Evolutionary conservation across 73 alveolate species (phyloP).

Genomic region (Stentor roeselii): DNA sequence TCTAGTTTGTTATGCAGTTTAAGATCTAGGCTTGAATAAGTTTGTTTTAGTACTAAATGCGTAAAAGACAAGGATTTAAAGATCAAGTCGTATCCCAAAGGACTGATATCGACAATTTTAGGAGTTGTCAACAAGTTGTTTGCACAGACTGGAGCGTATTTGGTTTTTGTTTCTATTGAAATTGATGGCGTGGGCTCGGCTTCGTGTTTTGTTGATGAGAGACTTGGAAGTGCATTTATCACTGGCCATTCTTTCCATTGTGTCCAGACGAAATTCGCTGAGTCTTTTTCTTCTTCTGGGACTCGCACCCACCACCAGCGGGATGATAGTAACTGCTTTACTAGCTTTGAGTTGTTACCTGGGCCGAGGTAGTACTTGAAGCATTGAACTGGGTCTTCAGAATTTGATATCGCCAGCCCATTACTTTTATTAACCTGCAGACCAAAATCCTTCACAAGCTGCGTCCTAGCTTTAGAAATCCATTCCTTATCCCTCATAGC

Average conservation of each 20-base stretch:
- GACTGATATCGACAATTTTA: background rate
- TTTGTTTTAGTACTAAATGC: slow-evolving; percentile 31
- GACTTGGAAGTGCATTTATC: background rate
- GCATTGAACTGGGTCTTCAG: background rate
- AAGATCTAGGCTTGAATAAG: slow-evolving; percentile 31
- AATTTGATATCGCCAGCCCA: background rate
- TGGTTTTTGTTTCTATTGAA: background rate
- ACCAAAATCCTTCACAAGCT: background rate
- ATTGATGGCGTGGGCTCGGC: background rate
- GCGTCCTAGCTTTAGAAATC: background rate
- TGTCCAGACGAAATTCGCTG: slow-evolving; percentile 53
- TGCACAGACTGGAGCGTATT: background rate
- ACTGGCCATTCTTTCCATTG: background rate
- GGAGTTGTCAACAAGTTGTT: background rate
- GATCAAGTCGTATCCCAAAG: background rate
- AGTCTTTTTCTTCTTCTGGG: slow-evolving; percentile 26
- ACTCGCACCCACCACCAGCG: slow-evolving; percentile 79
- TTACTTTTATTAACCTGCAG: background rate
- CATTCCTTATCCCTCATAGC: background rate
- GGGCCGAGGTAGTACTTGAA: slow-evolving; percentile 64
- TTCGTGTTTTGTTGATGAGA: background rate
- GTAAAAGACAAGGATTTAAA: background rate
- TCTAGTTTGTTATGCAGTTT: slow-evolving; percentile 6
- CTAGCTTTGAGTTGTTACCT: slow-evolving; percentile 69
- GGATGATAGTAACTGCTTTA: slow-evolving; percentile 40